Base-by-base conservation (phyloP, 1,284 basidiomycete species). In the Fistulina hepatica region DNA sequence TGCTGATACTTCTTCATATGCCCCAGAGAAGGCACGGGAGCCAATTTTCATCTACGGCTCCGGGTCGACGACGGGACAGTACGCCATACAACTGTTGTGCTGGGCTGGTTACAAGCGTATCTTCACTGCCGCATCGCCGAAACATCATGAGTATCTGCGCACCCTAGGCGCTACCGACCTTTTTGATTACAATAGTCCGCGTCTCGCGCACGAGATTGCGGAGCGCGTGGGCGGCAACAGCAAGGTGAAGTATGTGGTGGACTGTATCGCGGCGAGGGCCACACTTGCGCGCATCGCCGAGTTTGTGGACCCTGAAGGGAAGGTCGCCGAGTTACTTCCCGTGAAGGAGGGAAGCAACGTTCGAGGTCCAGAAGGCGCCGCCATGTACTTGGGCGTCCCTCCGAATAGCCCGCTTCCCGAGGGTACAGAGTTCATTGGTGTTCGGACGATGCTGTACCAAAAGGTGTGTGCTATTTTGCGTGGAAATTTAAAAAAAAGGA, bases 11-110 rank as follows among this genome's bases (percentile, higher is more conserved):
- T 13, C 15, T 4, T n/a, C n/a, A n/a, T 3, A 4, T 19, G 38
- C 56, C 2, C 63, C 67, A 10, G 50, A 57, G 15, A 48, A 57
- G 10, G 52, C 59, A 3, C 41, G 52, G 9, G 49, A 48, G 2
- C 60, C 69, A 2, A 67, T 74, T 37, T 58, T 74, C 7, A 54
- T 79, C 17, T 77, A 71, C 42, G 71, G 74, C 37, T 69, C 67
- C 12, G 71, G 74, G 8, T 59, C 73, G 4, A 70, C 69, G n/a
- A 50, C 67, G 1, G 74, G 73, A 4, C 65, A 72, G 42, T 73
- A 71, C 44, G 55, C 63, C 13, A 48, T 76, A 32, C 75, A 76
- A 50, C 57, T 76, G n/a, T 60, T 76, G 33, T 60, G 58, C 32
- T 51, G 65, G 21, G 63, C 69, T 1, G 71, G 72, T 1, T 76